phyloP scores from a whole-genome alignment of 2,329 filamentous ascomycete species.

The Fusarium sp. region DNA sequence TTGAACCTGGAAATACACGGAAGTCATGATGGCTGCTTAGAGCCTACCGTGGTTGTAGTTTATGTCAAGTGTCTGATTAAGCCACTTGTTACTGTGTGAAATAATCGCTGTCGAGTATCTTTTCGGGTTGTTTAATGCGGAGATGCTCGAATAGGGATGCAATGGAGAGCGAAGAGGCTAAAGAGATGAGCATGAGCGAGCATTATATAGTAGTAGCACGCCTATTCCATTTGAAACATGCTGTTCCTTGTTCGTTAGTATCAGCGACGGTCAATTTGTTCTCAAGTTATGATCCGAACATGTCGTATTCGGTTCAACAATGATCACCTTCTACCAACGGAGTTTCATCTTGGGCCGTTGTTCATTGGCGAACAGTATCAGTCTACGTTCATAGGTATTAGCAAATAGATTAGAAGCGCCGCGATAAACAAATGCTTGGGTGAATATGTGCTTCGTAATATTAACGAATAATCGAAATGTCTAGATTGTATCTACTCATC shows the following conservation, averaged over 20 bases:
- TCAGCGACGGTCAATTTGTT: not conserved
- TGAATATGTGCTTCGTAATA: conserved; percentile 3
- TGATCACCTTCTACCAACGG: not conserved
- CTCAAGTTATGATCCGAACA: not conserved
- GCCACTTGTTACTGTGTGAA: not conserved
- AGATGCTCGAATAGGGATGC: not conserved
- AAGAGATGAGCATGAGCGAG: not conserved
- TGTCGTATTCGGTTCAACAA: not conserved
- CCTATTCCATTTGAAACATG: too few relatives aligned
- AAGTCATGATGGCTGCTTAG: not conserved
- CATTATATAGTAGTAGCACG: not conserved
- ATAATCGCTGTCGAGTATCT: not conserved
- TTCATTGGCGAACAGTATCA: not conserved
- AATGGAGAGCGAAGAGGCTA: not conserved
- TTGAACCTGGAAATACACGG: not conserved
- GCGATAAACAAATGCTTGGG: not conserved
- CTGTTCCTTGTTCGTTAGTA: not conserved
- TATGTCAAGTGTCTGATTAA: not conserved
- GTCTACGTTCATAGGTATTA: not conserved
- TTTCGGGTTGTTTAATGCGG: not conserved
- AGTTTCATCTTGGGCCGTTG: not conserved
- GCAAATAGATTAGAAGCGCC: too few relatives aligned
- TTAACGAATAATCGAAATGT: not conserved
- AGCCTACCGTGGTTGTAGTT: not conserved
- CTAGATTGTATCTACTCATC: not conserved